Evolutionary conservation across 257 asterid species (phyloP), one percentile per base, ranked within the genome.

Genomic region (Misopates orontium): DNA sequence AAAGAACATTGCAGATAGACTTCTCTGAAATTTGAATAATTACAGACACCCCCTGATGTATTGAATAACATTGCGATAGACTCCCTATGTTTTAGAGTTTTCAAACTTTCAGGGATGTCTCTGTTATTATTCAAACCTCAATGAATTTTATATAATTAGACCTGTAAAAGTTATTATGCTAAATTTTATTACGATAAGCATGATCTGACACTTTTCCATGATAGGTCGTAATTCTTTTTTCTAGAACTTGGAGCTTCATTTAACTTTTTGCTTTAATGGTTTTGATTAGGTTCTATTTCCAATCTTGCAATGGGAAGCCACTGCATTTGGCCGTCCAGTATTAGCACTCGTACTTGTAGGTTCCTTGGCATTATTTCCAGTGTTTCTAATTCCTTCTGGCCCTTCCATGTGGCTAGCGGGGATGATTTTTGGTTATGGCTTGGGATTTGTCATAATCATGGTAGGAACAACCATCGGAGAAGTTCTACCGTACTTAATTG

Each of bases 391-490:
- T 59, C 98, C 98, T 55, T 91, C 98, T 10, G 96, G 95, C 25
- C 98, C 98, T 63, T 88, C 98, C 22, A 91, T 91, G 98, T 91
- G 98, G 98, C 76, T 91, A 60, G 96, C 98, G 50, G 98, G 98
- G 69, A 88, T 91, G 98, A 82, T 91, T 57, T 91, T 91, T 65
- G 96, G 98, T 67, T 91, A 91, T 47, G 96, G 98, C 62, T 75
- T 82, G 66, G 98, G 98, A 1, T 91, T 91, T 55, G 71, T 88
- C 76, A 88, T 91, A 44, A 91, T 91, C 77, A 88, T 88, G 98
- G 82, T 77, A 49, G 98, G 98, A 66, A 88, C 96, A 39, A 86
- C 95, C 54, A 62, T 88, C 6, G 96, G 98, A 72, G 86, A 88
- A 96, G 49, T 85, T 70, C 79, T 91, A 28, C 96, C 98, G 0